Evolutionary conservation across 305 asterid species (phyloP), one percentile per base, ranked within the genome.

Genomic region (Fraxinus albicans): DNA sequence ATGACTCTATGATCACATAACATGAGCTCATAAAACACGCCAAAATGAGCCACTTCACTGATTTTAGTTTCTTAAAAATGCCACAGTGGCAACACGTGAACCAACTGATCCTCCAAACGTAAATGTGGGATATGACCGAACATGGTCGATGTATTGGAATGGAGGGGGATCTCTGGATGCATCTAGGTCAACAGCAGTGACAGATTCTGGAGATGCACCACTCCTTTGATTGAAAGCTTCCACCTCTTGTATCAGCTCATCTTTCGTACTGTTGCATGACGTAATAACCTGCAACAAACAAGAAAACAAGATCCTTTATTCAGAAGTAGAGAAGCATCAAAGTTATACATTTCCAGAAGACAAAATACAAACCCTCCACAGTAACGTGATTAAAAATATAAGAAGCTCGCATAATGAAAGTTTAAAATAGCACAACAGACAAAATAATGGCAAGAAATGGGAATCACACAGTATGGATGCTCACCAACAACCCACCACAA

Each of bases 41-140:
- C 73, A 15, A 29, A 70, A 70, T 33, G 9, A 13, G 40, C 10
- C 25, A 53, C 65, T 17, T 53, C 65, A 53, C 65, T n/a, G 42
- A 33, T 70, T 80, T 93, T 89, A 93, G 90, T 84, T 91, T 87
- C 97, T 91, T 63, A 86, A 91, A 89, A 96, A 96, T 21, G 97
- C 98, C 76, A 95, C 98, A 0, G 99, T 94, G 60, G 99, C 99
- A 44, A 95, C 99, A 15, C 98, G 96, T 5, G 99, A 92, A 25
- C 99, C 99, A 69, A 90, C 97, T 7, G 96, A 89, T 69, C 99
- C 99, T 83, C 98, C 98, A 81, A 93, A 95, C 91, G 90, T 92
- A 77, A 92, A 95, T 1, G 97, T 96, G 6, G 98, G 98, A 83
- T 94, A 93, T 4, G 98, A 81, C 73, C 98, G 98, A 74, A 95